Evolutionary conservation across 1,284 basidiomycete species (phyloP), one percentile per base, ranked within the genome.

Genomic region (Agaricales sp.): DNA sequence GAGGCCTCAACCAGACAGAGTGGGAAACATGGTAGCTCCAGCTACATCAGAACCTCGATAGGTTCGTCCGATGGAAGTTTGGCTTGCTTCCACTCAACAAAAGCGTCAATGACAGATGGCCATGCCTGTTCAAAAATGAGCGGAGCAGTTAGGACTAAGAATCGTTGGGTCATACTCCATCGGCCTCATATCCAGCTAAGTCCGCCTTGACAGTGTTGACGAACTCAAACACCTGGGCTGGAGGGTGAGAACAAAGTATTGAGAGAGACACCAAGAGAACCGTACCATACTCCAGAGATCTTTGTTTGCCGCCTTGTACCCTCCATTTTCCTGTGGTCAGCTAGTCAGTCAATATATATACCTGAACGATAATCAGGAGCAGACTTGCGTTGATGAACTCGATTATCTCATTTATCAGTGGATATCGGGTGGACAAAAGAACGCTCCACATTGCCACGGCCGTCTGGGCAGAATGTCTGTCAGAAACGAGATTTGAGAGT

Each of bases 201-300:
- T 71, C 69, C 1, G 71, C 69, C n/a, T 74, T 65, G n/a, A 87
- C 70, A 2, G 76, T 76, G 54, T 71, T 69, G 54, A 80, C 84
- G 58, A 88, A 88, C 58, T 88, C 86, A 23, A 80, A 67, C 63
- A 82, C 80, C 84, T 86, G 55, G 25, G 39, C 44, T 16, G 2
- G 45, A 47, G 21, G n/a, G n/a, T n/a, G n/a, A n/a, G n/a, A n/a
- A n/a, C n/a, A n/a, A 47, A 16, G 43, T 45, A 26, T 26, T 52
- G 23, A 50, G 3, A 46, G 39, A 24, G 22, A 41, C 38, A 49
- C 18, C 70, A n/a, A 24, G 44, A 23, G 12, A 23, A 23, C 24
- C n/a, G 12, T 52, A 85, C 85, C 86, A 89, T 89, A 50, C 63
- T 74, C 87, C 87, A 89, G n/a, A 88, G 63, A 63, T 89, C 87